phyloP scores from a whole-genome alignment of 441 rosid species.

The Erysimum cheiri region DNA sequence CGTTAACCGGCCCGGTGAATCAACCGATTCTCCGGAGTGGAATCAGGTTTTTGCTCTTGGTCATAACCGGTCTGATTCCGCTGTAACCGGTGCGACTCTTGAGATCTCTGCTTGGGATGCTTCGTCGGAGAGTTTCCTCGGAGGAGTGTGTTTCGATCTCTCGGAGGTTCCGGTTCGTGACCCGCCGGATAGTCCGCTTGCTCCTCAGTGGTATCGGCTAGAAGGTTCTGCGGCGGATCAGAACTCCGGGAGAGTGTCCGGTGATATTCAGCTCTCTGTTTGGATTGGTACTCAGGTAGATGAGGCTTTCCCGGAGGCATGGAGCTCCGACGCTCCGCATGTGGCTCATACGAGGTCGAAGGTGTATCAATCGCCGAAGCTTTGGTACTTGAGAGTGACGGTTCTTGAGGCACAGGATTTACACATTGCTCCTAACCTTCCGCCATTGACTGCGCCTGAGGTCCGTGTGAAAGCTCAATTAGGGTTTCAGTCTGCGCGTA shows the following conservation, averaged over 20 bases:
- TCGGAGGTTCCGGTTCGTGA: constrained; percentile 85
- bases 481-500: constrained; percentile 77
- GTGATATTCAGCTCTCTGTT: constrained; percentile 89
- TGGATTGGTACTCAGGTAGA: constrained; percentile 97
- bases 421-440: constrained; percentile 69
- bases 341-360: constrained; percentile 89
- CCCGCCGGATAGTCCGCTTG: constrained; percentile 88
- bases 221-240: constrained; percentile 60
- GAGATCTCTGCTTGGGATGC: constrained; percentile 90
- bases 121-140: constrained; percentile 71
- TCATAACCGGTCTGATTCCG: constrained; percentile 58
- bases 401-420: constrained; percentile 91
- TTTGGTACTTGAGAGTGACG: constrained; percentile 87
- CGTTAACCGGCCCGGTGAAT: constrained; percentile 58
- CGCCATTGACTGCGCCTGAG: constrained; percentile 86
- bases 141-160: constrained; percentile 86
- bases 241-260: constrained; percentile 54
- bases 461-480: constrained; percentile 79
- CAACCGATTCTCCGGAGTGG: constrained; percentile 78
- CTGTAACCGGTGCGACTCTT: constrained; percentile 54
- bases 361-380: constrained; percentile 92
- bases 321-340: constrained; percentile 83
- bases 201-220: constrained; percentile 88
- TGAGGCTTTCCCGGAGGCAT: constrained; percentile 90
- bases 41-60: constrained; percentile 72